Base-by-base conservation (phyloP, 2,329 filamentous ascomycete genomes). In the Colletotrichum sp. region DNA sequence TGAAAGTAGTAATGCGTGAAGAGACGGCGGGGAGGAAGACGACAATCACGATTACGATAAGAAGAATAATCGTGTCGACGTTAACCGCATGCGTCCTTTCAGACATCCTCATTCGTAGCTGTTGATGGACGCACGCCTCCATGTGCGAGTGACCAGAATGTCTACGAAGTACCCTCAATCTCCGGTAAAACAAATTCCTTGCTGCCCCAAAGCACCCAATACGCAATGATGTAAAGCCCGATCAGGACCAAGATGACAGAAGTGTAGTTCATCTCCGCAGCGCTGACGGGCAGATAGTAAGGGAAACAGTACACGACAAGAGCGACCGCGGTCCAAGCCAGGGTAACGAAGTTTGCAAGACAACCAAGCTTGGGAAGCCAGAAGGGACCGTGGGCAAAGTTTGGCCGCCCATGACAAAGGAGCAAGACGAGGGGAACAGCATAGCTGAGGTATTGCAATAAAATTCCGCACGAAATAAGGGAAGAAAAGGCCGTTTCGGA, bases 261-360 rank as follows among this genome's bases (percentile, higher is more conserved):
- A 4, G 78, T 78, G 21, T 82, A 81, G 60, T 82, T 81, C 81
- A 82, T 82, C 26, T 76, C 59, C 4, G 76, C 75, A 0, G 77
- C 69, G 26, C 78, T 55, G 4, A 77, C 79, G 6, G 79, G 77
- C 3, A 77, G 32, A 24, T 81, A 80, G 39, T 78, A 80, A 4
- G 81, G 81, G 26, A 82, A 81, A 57, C 79, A 81, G 39, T 82
- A 82, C 60, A 82, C 81, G 4, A 81, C 34, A 9, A 79, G 55
- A 16, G 79, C 80, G 26, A 80, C 68, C 5, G 74, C 52, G 2
- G 79, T 68, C 81, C 81, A 82, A 7, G 70, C 26, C 4, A 82
- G 77, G 76, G 81, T 79, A 12, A 79, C 71, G 5, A 81, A 34
- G 55, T 82, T 82, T 18, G 80, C 78, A 21, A 81, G 1, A 2